A percentile compares a stretch with the other conserved stretches of the same genome.
Evolutionary conservation across 768 basidiomycete species (phyloP).

Genomic region (Auriculariales sp.): DNA sequence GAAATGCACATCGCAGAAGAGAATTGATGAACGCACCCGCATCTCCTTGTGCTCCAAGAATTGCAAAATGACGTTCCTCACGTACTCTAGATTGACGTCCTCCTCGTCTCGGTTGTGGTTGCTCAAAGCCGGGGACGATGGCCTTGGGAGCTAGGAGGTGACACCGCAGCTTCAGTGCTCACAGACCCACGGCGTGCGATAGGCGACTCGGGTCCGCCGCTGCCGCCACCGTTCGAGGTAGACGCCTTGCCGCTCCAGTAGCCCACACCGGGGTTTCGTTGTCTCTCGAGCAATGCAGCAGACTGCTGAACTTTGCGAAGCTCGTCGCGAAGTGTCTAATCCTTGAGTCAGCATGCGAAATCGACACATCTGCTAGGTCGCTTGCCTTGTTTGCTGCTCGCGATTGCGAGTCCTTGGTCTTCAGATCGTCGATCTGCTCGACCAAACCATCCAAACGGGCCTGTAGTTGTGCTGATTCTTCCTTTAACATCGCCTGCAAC

Average conservation of each 20-base stretch:
- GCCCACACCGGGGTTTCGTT: slow-evolving; percentile 86
- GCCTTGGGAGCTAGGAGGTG: slow-evolving; percentile 10
- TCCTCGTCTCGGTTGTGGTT: slow-evolving; percentile 47
- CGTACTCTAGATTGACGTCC: slow-evolving; percentile 89
- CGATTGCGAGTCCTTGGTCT: slow-evolving; percentile 44
- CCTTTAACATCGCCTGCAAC: slow-evolving; percentile 26
- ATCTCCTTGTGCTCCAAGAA: slow-evolving; percentile 98
- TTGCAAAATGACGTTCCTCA: slow-evolving; percentile 90
- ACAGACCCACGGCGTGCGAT: background rate
- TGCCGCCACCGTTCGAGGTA: background rate
- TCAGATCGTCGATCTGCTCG: slow-evolving; percentile 52
- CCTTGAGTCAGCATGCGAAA: slow-evolving; percentile 5
- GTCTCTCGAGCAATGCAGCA: slow-evolving; percentile 74
- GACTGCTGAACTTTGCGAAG: slow-evolving; percentile 91
- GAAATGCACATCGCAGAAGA: background rate
- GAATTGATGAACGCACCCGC: slow-evolving; percentile 46
- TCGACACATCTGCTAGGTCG: background rate
- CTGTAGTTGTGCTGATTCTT: slow-evolving; percentile 33
- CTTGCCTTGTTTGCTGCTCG: slow-evolving; percentile 66
- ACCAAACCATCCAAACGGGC: slow-evolving; percentile 40
- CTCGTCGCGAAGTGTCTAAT: slow-evolving; percentile 80
- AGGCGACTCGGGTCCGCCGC: slow-evolving; percentile 1
- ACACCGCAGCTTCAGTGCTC: background rate
- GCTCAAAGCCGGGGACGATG: slow-evolving; percentile 12
- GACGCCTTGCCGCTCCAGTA: slow-evolving; percentile 46